phyloP scores from a whole-genome alignment of 1,139 yeast genomes.

The Pichia sp. region DNA sequence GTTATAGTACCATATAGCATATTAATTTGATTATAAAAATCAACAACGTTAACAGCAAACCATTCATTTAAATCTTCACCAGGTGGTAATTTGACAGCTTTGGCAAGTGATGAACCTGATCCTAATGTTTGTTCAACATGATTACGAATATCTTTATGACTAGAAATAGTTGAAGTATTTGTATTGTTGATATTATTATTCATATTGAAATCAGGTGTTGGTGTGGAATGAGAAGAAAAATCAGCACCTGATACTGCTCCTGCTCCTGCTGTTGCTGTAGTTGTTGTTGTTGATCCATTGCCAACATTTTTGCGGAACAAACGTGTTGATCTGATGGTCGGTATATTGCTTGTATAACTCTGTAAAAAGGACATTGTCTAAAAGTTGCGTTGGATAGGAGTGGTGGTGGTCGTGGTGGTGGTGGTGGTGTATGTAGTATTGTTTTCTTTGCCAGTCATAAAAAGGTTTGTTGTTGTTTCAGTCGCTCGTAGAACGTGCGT shows the following conservation, averaged over 20 bases:
- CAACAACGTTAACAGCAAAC: slow-evolving; percentile 90
- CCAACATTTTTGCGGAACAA: slow-evolving; percentile 23
- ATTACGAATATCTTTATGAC: slow-evolving; percentile 37
- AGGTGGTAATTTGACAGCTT: slow-evolving; percentile 88
- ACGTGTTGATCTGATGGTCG: slow-evolving; percentile 4
- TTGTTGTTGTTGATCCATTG: slow-evolving; percentile 14
- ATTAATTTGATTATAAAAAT: slow-evolving; percentile 89
- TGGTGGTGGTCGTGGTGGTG: too few relatives aligned
- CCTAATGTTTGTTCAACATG: slow-evolving; percentile 89
- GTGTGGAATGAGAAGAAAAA: too few relatives aligned
- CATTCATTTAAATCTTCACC: slow-evolving; percentile 93
- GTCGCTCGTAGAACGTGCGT: too few relatives aligned
- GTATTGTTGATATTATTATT: too few relatives aligned
- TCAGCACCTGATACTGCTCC: too few relatives aligned
- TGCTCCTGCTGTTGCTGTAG: slow-evolving; percentile 23
- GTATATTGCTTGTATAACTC: background rate
- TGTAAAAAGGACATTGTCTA: background rate
- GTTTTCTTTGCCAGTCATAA: background rate
- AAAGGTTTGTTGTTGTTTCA: background rate
- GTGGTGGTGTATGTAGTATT: background rate
- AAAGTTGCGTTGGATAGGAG: background rate
- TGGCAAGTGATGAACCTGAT: slow-evolving; percentile 80
- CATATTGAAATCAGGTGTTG: too few relatives aligned
- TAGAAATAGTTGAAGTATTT: slow-evolving; percentile 27
- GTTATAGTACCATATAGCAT: slow-evolving; percentile 96